Conservation (phyloP, 2,329 filamentous ascomycete genomes). For the Pseudogymnoascus sp. region DNA sequence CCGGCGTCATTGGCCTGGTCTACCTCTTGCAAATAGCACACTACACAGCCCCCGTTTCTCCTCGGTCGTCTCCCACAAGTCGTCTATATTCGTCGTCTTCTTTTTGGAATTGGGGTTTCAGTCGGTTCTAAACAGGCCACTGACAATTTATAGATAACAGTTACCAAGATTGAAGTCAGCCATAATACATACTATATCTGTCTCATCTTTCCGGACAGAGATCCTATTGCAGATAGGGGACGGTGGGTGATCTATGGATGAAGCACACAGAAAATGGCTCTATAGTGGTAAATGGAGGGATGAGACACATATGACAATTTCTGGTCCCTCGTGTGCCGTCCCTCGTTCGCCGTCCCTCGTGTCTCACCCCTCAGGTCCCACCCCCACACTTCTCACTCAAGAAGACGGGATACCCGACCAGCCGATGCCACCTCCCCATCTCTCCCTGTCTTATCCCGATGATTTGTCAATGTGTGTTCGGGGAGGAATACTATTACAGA, state of each 20-base stretch:
- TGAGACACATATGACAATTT: neutral
- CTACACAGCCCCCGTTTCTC: neutral
- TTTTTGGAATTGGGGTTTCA: neutral
- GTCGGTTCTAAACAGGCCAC: neutral
- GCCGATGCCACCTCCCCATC: neutral
- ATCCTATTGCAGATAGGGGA: neutral
- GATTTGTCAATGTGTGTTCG: neutral
- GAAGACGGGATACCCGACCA: neutral
- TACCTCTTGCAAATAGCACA: neutral
- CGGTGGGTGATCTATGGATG: neutral
- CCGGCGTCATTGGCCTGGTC: too few species aligned
- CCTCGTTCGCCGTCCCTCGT: neutral
- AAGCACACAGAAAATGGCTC: neutral
- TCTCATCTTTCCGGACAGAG: neutral
- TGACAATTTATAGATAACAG: neutral
- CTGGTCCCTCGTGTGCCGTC: neutral
- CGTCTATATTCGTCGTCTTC: neutral
- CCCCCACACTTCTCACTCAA: neutral
- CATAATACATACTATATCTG: neutral
- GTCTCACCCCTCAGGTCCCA: neutral
- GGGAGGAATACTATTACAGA: neutral
- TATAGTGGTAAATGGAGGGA: neutral
- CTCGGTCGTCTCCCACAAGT: neutral
- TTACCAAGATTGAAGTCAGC: neutral
- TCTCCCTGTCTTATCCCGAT: neutral